Evolutionary conservation across 2,329 filamentous ascomycete species (phyloP), one percentile per base, ranked within the genome.

Genomic region (Parastagonospora avenae): DNA sequence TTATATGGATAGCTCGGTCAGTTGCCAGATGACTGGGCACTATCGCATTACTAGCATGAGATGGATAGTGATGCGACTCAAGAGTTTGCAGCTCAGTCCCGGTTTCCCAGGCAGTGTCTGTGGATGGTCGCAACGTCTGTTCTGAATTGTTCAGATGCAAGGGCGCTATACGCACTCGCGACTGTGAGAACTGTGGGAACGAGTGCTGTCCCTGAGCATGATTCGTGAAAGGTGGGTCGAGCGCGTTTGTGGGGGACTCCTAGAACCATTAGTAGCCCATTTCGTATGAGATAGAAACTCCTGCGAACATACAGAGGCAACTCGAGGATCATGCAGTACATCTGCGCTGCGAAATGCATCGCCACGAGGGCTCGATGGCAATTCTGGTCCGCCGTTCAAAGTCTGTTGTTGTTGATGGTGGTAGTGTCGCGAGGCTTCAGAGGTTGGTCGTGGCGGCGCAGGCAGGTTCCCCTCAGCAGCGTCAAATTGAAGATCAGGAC

Each of bases 171-270:
- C 54, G 54, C 24, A 49, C 35, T 32, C 52, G 57, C 41, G 62
- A 39, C 48, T 65, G 63, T 19, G 64, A 47, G 27, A 57, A 53
- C 35, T 54, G 62, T 31, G 66, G 52, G 31, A 66, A 52, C 24
- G 66, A 52, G 14, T 60, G 65, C 30, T 55, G 52, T 40, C 50
- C 59, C 29, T 55, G 59, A 30, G 52, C 52, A 49, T 61, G 56
- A 44, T 55, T 56, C 41, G 59, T 43, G 43, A 62, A 67, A 42
- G 61, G 58, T 55, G 66, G 60, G 52, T 64, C 59, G 55, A 38
- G 54, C 15, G 59, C 46, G 43, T 57, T 52, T 37, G 59, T 50
- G 54, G 62, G 52, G 50, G 52, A 54, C 33, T 61, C 59, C 64
- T 66, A 47, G 43, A 43, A 42, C 31, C 44, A 38, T 68, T 58